Base-by-base conservation (phyloP, 2,329 filamentous ascomycete genomes). In the Penicillium sp. region DNA sequence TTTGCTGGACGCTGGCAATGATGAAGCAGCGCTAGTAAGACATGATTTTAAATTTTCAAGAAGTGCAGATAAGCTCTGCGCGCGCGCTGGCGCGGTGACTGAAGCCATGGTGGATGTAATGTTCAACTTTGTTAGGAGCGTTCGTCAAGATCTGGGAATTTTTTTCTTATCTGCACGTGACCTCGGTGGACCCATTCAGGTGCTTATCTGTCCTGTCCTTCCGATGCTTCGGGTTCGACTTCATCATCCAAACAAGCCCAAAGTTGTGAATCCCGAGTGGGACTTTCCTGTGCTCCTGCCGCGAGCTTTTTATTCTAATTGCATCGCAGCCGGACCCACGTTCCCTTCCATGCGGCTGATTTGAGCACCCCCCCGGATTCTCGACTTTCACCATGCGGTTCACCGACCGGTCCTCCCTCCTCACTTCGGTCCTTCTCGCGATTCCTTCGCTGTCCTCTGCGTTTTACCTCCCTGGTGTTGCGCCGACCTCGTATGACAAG, bases 391-490 rank as follows among this genome's bases (percentile, higher is more conserved):
- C 63, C 45, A 75, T 75, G 73, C 64, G 68, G 63, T 65, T 68
- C 52, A 62, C 60, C 54, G 64, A 63, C 55, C 68, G 62, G 49
- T 52, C 62, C 8, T 57, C 62, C n/a, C 49, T 71, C 26, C 42
- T 74, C 21, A 60, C 63, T 4, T 62, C 63, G 28, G 57, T 68
- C 47, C 54, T 74, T 10, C 56, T 72, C 10, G 53, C 68, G 6
- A 59, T 68, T 8, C 64, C 72, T 15, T 65, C 65, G 4, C 47
- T 72, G 55, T 74, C 70, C 13, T 80, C 85, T 2, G 90, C 90
- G 50, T 99, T 97, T 78, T 99, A 99, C 76, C 88, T 99, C 38
- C 94, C 93, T 34, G 94, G 94, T 63, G 91, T 96, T 64, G 92
- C 93, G 60, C 94, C 94, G 21, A 95, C 90, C 41, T 93, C 93